A percentile compares a stretch with the other conserved stretches of the same genome.
These are phyloP conservation scores for Colletotrichum horii DNA, from an alignment of 2,329 filamentous ascomycete species.

Conservation along the genomic window DNA sequence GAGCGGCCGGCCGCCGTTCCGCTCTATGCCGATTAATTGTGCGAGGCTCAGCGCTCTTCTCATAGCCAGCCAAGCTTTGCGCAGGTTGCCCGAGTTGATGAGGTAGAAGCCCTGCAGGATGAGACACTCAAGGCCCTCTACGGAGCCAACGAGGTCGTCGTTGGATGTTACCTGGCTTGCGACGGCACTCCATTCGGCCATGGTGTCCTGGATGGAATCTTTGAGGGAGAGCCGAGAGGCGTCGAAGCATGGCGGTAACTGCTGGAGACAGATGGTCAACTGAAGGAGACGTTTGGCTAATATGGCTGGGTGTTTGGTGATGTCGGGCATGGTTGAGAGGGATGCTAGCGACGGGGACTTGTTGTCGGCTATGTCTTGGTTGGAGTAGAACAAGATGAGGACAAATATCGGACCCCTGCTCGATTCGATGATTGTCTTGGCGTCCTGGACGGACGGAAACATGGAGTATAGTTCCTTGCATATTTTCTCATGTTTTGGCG, in stretches of 20 bases:
- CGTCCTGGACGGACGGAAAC: background rate
- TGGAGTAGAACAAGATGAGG: constrained; percentile 30
- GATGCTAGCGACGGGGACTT: constrained; percentile 30
- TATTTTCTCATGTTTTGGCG: constrained; percentile 20
- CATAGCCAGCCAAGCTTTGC: constrained; percentile 57
- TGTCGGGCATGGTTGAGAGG: constrained; percentile 33
- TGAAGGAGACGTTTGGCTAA: constrained; percentile 54
- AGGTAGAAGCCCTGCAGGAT: constrained; percentile 54
- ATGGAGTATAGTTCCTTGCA: background rate
- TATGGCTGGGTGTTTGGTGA: constrained; percentile 49
- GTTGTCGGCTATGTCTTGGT: constrained; percentile 34
- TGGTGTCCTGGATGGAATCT: constrained; percentile 28
- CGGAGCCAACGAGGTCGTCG: constrained; percentile 54
- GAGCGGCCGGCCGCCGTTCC: constrained; percentile 33
- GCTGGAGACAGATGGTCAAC: constrained; percentile 50
- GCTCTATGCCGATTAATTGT: constrained; percentile 55
- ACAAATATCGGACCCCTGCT: constrained; percentile 29
- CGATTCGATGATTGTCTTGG: constrained; percentile 15
- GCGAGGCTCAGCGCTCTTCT: constrained; percentile 55
- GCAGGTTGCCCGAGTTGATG: constrained; percentile 57
- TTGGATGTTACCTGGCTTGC: constrained; percentile 50
- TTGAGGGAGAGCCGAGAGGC: constrained; percentile 29
- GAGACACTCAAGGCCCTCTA: constrained; percentile 60
- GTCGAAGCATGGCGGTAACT: constrained; percentile 39
- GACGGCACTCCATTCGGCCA: constrained; percentile 37